Evolutionary conservation across 208 protist species (phyloP).

Genomic region (Jaenimonas drosophilae): DNA sequence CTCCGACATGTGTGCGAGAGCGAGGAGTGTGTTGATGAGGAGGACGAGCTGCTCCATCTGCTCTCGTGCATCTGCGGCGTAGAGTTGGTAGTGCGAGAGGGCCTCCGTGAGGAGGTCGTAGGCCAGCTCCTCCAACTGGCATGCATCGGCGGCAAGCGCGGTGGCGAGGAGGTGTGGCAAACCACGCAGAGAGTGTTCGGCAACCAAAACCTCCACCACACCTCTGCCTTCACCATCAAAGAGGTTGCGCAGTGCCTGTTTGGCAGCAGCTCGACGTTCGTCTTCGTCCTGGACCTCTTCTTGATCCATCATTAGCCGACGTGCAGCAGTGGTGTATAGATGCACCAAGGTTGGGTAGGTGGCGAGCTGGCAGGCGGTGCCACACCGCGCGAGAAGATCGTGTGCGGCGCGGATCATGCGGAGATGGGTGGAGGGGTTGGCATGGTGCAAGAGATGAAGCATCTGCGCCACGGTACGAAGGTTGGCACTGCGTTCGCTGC

Average conservation of each 20-base stretch:
- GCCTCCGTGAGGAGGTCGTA: conserved; percentile 90
- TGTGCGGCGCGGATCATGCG: too few relatives aligned
- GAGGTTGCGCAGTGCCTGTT: conserved; percentile 19
- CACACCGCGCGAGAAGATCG: too few relatives aligned
- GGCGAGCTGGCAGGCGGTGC: too few relatives aligned
- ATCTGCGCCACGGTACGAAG: too few relatives aligned
- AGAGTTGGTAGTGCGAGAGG: conserved; percentile 92
- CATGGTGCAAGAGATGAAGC: too few relatives aligned
- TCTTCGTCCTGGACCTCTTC: conserved; percentile 1
- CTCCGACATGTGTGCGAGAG: conserved; percentile 38
- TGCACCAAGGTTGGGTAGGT: too few relatives aligned
- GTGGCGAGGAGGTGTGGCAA: conserved; percentile 85
- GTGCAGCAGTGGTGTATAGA: too few relatives aligned
- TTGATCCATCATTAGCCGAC: too few relatives aligned
- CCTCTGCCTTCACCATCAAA: conserved; percentile 69
- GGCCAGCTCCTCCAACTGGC: conserved; percentile 52
- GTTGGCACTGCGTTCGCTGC: too few relatives aligned
- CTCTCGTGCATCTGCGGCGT: conserved; percentile 65
- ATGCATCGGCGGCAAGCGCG: conserved; percentile 70
- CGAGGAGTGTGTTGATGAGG: conserved; percentile 58
- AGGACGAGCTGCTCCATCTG: conserved; percentile 77
- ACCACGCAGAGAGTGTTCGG: conserved; percentile 21
- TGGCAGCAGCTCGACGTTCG: conserved; percentile 2
- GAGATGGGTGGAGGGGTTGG: too few relatives aligned
- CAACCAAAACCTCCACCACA: conserved; percentile 54